Conservation (phyloP, 176 grass and related monocot genomes). For the Phoenix roebelenii region DNA sequence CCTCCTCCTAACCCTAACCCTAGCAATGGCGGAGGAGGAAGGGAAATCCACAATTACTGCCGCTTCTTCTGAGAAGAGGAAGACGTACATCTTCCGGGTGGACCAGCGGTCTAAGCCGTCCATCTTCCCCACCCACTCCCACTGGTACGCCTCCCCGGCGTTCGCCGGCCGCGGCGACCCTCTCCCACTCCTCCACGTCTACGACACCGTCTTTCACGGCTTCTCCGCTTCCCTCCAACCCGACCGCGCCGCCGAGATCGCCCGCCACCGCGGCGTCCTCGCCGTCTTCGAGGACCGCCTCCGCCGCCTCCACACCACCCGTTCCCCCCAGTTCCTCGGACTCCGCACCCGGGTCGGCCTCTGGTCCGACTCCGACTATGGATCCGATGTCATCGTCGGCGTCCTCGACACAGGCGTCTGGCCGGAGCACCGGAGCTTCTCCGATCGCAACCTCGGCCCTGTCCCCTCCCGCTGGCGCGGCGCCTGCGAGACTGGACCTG, state of each 20-base stretch:
- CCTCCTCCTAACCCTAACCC: slow-evolving; percentile 14
- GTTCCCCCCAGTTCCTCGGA: slow-evolving; percentile 93
- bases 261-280: slow-evolving; percentile 57
- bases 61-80: slow-evolving; percentile 2
- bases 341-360: slow-evolving; percentile 74
- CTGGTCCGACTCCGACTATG: slow-evolving; percentile 87
- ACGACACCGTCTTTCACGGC: slow-evolving; percentile 76
- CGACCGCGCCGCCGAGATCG: slow-evolving; percentile 39
- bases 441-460: slow-evolving; percentile 59
- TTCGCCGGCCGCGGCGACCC: slow-evolving; percentile 26
- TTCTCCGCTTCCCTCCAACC: slow-evolving; percentile 63
- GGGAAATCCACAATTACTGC: neutral
- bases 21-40: neutral
- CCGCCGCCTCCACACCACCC: slow-evolving; percentile 65
- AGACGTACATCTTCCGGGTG: slow-evolving; percentile 84
- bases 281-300: slow-evolving; percentile 74
- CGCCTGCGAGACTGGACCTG: slow-evolving; percentile 49
- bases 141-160: slow-evolving; percentile 73
- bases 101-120: slow-evolving; percentile 56
- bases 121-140: slow-evolving; percentile 51
- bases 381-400: slow-evolving; percentile 76
- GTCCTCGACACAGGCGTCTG: slow-evolving; percentile 86
- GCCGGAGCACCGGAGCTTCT: slow-evolving; percentile 85
- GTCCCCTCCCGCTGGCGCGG: slow-evolving; percentile 77
- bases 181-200: slow-evolving; percentile 63